Conservation (phyloP, 495 filamentous ascomycete species). For the Hypoxylon intermedium region DNA sequence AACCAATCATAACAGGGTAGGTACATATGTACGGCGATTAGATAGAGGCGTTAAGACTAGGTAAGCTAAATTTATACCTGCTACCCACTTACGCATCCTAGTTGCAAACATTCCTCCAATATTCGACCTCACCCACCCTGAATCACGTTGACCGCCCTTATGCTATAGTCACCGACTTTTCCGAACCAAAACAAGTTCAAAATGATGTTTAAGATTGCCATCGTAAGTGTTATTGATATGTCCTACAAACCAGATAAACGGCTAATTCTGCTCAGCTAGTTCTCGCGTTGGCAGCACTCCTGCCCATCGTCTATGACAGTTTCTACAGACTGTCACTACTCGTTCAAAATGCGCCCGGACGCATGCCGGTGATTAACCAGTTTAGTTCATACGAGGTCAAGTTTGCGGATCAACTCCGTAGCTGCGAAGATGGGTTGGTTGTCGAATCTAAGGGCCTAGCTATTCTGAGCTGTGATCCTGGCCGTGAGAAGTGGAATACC, state of each 20-base stretch:
- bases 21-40: too few species aligned
- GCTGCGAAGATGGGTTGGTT: constrained; percentile 56
- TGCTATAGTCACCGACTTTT: background rate
- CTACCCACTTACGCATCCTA: too few species aligned
- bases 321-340: constrained; percentile 17
- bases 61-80: too few species aligned
- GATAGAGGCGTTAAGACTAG: too few species aligned
- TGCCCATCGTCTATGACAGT: constrained; percentile 22
- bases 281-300: constrained; percentile 28
- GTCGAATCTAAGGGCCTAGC: constrained; percentile 46
- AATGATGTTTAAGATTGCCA: constrained; percentile 27
- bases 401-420: constrained; percentile 49
- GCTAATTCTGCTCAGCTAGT: constrained; percentile 13
- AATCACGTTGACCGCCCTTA: too few species aligned
- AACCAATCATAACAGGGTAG: too few species aligned
- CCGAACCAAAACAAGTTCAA: background rate
- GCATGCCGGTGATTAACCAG: constrained; percentile 38
- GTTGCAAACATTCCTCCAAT: too few species aligned
- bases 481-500: constrained; percentile 57
- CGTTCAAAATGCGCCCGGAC: constrained; percentile 39
- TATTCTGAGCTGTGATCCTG: constrained; percentile 52
- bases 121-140: too few species aligned
- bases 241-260: background rate
- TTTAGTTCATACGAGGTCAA: constrained; percentile 42
- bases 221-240: constrained; percentile 24